Percentiles rank a stretch among this genome's conserved stretches.
Evolutionary conservation across 345 rosid species (phyloP).

Genomic region (Gossypium rotundifolium): DNA sequence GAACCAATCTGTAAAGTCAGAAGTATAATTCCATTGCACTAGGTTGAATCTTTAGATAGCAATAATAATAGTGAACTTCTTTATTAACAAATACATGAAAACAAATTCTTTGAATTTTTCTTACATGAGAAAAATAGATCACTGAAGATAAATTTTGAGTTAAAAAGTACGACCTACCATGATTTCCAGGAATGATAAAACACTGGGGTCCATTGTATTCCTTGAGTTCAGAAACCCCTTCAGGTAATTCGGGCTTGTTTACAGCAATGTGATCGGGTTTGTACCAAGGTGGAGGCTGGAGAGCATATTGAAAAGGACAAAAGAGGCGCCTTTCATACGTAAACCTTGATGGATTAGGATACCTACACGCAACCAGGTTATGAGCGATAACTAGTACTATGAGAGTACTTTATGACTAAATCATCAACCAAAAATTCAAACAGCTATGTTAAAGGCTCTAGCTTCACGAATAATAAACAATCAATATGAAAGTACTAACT

Average conservation of each 20-base stretch:
- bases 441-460: background rate
- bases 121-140: background rate
- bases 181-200: slow-evolving; percentile 94
- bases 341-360: slow-evolving; percentile 92
- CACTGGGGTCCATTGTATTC: slow-evolving; percentile 92
- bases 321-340: slow-evolving; percentile 86
- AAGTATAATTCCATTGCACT: background rate
- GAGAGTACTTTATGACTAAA: background rate
- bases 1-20: slow-evolving; percentile 70
- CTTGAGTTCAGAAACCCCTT: slow-evolving; percentile 60
- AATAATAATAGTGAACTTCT: background rate
- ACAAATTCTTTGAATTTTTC: background rate
- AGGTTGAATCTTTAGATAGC: background rate
- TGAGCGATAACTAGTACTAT: background rate
- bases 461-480: slow-evolving; percentile 5
- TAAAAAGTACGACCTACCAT: slow-evolving; percentile 54
- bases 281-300: slow-evolving; percentile 88
- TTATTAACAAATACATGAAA: background rate
- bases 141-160: slow-evolving; percentile 12
- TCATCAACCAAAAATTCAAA: background rate
- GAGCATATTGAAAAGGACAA: slow-evolving; percentile 90
- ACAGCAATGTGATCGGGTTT: slow-evolving; percentile 66
- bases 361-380: slow-evolving; percentile 36
- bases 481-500: slow-evolving; percentile 29
- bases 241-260: slow-evolving; percentile 83